Percentiles rank a stretch among this genome's conserved stretches.
Evolutionary conservation across 192 early-diverging fungal genomes (phyloP).

Genomic region (Rhizoclosmatium globosum): DNA sequence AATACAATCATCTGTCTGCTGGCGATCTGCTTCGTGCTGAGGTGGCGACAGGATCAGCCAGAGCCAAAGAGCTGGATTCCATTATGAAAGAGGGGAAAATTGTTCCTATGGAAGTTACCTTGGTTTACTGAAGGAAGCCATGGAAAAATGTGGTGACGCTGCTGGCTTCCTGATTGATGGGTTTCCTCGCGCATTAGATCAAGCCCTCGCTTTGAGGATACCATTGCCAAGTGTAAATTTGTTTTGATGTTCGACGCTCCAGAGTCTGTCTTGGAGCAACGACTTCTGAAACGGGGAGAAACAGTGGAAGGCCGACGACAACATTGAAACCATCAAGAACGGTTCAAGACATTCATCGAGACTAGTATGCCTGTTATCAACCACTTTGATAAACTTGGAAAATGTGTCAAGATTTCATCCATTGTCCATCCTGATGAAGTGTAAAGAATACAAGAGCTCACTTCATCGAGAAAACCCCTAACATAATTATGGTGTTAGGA

Average conservation of each 20-base stretch:
- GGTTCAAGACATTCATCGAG: slow-evolving; percentile 86
- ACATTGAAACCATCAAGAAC: slow-evolving; percentile 93
- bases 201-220: slow-evolving; percentile 65
- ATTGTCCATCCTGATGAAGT: slow-evolving; percentile 46
- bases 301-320: slow-evolving; percentile 94
- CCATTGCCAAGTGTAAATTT: slow-evolving; percentile 70
- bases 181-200: slow-evolving; percentile 67
- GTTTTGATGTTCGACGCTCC: slow-evolving; percentile 94
- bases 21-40: slow-evolving; percentile 96
- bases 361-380: slow-evolving; percentile 90
- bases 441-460: slow-evolving; percentile 39
- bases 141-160: slow-evolving; percentile 66
- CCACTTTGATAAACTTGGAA: slow-evolving; percentile 53
- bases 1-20: slow-evolving; percentile 92
- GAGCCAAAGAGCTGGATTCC: slow-evolving; percentile 82
- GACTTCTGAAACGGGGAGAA: slow-evolving; percentile 89
- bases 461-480: slow-evolving; percentile 28
- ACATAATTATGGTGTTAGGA: slow-evolving; percentile 32
- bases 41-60: slow-evolving; percentile 58
- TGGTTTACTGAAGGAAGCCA: slow-evolving; percentile 80
- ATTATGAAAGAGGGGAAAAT: slow-evolving; percentile 95
- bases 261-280: slow-evolving; percentile 81
- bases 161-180: slow-evolving; percentile 69
- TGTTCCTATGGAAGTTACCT: slow-evolving; percentile 94
- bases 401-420: slow-evolving; percentile 56